Evolutionary conservation across 176 grass and related monocot species (phyloP).

Genomic region (Alopecurus myosuroides): DNA sequence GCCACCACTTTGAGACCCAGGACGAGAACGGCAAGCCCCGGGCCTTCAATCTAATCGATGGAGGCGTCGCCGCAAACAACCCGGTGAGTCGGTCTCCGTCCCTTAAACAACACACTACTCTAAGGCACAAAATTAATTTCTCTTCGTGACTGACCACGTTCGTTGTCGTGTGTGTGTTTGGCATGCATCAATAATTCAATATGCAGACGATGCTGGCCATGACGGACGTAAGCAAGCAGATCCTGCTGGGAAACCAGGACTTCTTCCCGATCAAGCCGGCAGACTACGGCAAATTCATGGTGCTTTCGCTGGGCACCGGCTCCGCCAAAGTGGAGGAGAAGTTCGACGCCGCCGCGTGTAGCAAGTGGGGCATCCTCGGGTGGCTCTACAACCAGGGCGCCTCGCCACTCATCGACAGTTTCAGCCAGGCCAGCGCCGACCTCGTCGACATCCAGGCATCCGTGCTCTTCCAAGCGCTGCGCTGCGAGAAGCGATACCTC

Average conservation of each 20-base stretch:
- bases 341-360: neutral
- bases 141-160: too few species aligned
- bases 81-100: conserved; percentile 23
- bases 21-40: conserved; percentile 29
- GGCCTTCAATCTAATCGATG: conserved; percentile 60
- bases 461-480: neutral
- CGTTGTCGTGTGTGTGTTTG: too few species aligned
- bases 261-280: neutral
- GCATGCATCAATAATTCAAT: too few species aligned
- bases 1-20: conserved; percentile 34
- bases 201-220: neutral
- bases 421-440: neutral
- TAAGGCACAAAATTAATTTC: too few species aligned
- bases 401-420: neutral
- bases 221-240: neutral
- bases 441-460: neutral
- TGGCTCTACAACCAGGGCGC: neutral
- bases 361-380: neutral
- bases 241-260: neutral
- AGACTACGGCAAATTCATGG: neutral
- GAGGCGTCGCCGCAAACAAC: conserved; percentile 65
- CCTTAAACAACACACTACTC: too few species aligned
- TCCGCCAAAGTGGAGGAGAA: neutral
- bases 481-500: neutral
- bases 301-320: neutral